phyloP scores from a whole-genome alignment of 2,329 filamentous ascomycete species.

The Penicillium sp. region DNA sequence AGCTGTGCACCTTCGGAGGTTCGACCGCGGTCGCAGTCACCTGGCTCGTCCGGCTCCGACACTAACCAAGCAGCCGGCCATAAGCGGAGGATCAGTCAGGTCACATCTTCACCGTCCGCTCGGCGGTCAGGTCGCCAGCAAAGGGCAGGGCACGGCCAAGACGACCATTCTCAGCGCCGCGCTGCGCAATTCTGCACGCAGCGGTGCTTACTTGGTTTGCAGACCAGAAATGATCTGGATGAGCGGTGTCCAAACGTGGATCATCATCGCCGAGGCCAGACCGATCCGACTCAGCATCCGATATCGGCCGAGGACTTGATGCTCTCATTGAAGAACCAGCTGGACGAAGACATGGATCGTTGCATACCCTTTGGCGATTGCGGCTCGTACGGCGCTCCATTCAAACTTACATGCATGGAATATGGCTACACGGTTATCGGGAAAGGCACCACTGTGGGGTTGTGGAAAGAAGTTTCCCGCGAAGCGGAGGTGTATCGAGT shows the following conservation, averaged over 20 bases:
- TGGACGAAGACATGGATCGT: background rate
- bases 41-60: background rate
- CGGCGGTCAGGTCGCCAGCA: conserved; percentile 6
- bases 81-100: conserved; percentile 27
- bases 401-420: conserved; percentile 28
- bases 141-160: background rate
- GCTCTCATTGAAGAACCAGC: background rate
- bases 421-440: conserved; percentile 32
- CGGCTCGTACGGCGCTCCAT: conserved; percentile 29
- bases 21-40: background rate
- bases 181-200: background rate
- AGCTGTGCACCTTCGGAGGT: too few relatives aligned
- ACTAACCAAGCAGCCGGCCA: conserved; percentile 1
- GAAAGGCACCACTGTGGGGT: conserved; percentile 32
- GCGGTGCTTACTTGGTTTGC: background rate
- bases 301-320: background rate
- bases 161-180: background rate
- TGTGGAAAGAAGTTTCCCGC: background rate
- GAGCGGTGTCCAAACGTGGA: conserved; percentile 27
- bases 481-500: background rate
- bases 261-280: conserved; percentile 11
- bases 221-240: conserved; percentile 22
- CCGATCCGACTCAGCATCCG: conserved; percentile 14
- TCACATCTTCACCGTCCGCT: conserved; percentile 22
- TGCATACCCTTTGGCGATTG: conserved; percentile 2